Base-by-base conservation (phyloP, 2,329 filamentous ascomycete species). In the Ilyonectria sp. region DNA sequence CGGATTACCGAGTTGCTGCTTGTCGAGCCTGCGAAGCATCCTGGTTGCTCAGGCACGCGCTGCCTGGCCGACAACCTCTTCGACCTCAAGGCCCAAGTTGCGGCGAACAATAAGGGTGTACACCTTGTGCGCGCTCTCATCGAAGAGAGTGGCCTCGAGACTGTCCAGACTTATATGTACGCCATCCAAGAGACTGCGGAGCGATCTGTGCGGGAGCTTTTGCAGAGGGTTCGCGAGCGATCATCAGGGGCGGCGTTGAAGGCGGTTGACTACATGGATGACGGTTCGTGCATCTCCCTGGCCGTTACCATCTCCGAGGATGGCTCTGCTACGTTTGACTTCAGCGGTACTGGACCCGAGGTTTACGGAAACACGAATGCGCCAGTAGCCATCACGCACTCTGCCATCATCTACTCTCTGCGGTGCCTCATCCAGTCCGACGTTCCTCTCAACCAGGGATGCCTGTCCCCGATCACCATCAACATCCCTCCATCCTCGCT, bases 391-490 rank as follows among this genome's bases (percentile, higher is more conserved):
- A 78, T 79, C 66, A 78, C 77, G 2, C 75, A 80, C 65, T 79
- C 77, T 5, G 93, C 93, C 56, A 95, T 96, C 76, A 95, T 96
- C 77, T 97, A 97, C 85, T 94, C 92, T 74, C 85, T 97, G 13
- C 90, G 94, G 52, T 93, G 91, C 75, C 86, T 97, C 65, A 94
- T 97, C 74, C 90, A 88, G 43, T 89, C 93, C 71, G 93, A 95
- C 72, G 95, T 97, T 15, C 94, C 94, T 0, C 86, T 97, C 4
- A 97, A 97, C 82, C 94, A 97, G 81, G 94, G 94, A 70, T 97
- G 94, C 70, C 84, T 96, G 3, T 89, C 89, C 56, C 93, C 94
- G 0, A 93, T 96, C 74, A 86, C 90, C 60, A 92, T 96, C 76
- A 85, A 86, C 53, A 94, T 95, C 57, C 92, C 93, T 0, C 87